phyloP scores from a whole-genome alignment of 208 protist species.

The Crithidia thermophila region DNA sequence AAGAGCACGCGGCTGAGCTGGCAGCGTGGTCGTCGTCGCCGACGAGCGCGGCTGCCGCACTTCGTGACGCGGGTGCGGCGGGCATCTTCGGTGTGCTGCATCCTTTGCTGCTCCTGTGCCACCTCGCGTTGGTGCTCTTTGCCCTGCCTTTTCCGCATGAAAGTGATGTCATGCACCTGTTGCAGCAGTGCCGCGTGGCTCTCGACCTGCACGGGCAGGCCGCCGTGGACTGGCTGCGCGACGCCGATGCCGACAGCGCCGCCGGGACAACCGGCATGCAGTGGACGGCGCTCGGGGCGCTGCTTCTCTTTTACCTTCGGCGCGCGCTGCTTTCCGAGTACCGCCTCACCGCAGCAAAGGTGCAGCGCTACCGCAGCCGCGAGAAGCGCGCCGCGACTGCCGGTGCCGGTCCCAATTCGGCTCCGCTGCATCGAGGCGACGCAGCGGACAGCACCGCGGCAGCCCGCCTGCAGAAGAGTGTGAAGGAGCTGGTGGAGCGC shows the following conservation, averaged over 20 bases:
- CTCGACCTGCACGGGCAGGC: conserved; percentile 68
- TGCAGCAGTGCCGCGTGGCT: conserved; percentile 57
- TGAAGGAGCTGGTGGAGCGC: conserved; percentile 4
- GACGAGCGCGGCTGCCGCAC: neutral
- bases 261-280: conserved; percentile 1
- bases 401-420: neutral
- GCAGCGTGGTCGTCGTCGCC: neutral
- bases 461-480: neutral
- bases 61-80: neutral
- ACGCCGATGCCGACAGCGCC: neutral
- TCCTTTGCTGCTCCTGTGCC: conserved; percentile 58
- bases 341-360: conserved; percentile 35
- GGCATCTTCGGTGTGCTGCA: conserved; percentile 22
- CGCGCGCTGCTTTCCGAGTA: conserved; percentile 49
- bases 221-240: conserved; percentile 17
- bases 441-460: neutral
- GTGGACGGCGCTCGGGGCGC: conserved; percentile 59
- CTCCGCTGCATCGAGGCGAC: neutral
- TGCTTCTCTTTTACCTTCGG: conserved; percentile 47
- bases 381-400: neutral
- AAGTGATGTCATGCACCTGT: conserved; percentile 55
- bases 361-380: conserved; percentile 23
- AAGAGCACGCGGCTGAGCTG: conserved; percentile 24
- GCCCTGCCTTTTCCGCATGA: conserved; percentile 61
- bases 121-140: conserved; percentile 56